A percentile compares a stretch with the other conserved stretches of the same genome.
These are phyloP conservation scores for Lotmaria passim DNA, from an alignment of 208 protist species.

Conservation along the genomic window DNA sequence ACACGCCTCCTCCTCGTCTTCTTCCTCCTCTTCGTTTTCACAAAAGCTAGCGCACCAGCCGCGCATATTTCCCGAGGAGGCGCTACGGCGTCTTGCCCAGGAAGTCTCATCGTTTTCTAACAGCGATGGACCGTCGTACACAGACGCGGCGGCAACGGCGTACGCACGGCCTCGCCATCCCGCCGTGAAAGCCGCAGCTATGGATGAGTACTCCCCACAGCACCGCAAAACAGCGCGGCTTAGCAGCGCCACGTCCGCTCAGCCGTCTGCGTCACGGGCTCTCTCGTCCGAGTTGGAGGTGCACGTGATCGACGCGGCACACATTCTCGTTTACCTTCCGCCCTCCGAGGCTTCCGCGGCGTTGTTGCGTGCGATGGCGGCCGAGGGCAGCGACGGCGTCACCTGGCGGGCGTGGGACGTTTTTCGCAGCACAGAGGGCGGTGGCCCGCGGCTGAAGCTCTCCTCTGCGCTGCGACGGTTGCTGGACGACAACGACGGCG, in stretches of 20 bases:
- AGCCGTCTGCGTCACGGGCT: background rate
- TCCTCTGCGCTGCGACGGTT: conserved; percentile 9
- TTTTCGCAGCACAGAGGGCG: background rate
- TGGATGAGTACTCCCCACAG: background rate
- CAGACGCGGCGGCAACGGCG: background rate
- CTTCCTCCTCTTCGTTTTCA: background rate
- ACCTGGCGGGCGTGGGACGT: conserved; percentile 19
- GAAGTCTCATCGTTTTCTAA: too few species aligned
- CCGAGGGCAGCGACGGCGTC: background rate
- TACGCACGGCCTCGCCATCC: background rate
- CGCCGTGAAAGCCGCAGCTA: background rate
- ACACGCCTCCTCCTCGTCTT: background rate
- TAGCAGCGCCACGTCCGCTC: background rate
- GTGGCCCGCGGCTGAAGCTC: conserved; percentile 19
- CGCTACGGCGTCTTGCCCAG: conserved; percentile 9
- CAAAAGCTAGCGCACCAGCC: too few species aligned
- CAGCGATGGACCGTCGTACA: background rate
- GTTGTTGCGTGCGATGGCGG: conserved; percentile 14
- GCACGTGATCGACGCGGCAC: conserved; percentile 53
- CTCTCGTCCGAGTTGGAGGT: conserved; percentile 23
- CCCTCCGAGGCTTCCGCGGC: conserved; percentile 1
- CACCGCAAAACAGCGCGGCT: too few species aligned
- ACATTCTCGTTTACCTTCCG: conserved; percentile 63
- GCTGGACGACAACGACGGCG: background rate
- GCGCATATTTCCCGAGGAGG: conserved; percentile 26